Evolutionary conservation across 1,284 basidiomycete genomes (phyloP).

Genomic region (Puccinia hordei): DNA sequence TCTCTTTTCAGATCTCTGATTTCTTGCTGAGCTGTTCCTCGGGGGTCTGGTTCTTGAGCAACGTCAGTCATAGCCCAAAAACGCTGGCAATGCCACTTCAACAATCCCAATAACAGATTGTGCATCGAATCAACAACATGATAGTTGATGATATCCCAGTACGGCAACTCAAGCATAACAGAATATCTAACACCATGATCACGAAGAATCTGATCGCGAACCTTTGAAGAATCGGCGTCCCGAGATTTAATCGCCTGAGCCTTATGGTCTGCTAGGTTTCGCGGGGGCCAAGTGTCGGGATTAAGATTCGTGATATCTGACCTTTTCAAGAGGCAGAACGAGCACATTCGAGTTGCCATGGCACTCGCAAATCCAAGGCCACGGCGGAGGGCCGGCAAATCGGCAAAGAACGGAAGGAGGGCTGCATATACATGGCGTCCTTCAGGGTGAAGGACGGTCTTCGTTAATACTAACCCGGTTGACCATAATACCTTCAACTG

Average conservation of each 20-base stretch:
- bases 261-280: slow-evolving; percentile 9
- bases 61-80: slow-evolving; percentile 40
- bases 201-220: neutral
- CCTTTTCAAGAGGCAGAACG: slow-evolving; percentile 40
- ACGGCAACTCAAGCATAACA: slow-evolving; percentile 32
- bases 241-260: slow-evolving; percentile 18
- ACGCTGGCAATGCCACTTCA: slow-evolving; percentile 20
- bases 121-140: slow-evolving; percentile 47
- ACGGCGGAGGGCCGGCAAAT: slow-evolving; percentile 51
- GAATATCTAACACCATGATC: slow-evolving; percentile 34
- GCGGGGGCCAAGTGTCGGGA: slow-evolving; percentile 14
- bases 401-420: slow-evolving; percentile 50
- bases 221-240: slow-evolving; percentile 3
- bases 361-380: slow-evolving; percentile 46
- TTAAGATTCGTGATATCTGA: slow-evolving; percentile 22
- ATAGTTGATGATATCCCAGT: slow-evolving; percentile 40
- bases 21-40: too few relatives aligned
- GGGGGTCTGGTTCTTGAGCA: slow-evolving; percentile 27
- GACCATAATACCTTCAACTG: slow-evolving; percentile 53
- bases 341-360: slow-evolving; percentile 48
- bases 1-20: neutral
- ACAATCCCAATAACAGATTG: slow-evolving; percentile 26
- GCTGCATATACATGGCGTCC: slow-evolving; percentile 58
- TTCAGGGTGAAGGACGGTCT: slow-evolving; percentile 25
- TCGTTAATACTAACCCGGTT: neutral